Base-by-base conservation (phyloP, 108 stramenopile genomes). In the Nitzschia putrida region DNA sequence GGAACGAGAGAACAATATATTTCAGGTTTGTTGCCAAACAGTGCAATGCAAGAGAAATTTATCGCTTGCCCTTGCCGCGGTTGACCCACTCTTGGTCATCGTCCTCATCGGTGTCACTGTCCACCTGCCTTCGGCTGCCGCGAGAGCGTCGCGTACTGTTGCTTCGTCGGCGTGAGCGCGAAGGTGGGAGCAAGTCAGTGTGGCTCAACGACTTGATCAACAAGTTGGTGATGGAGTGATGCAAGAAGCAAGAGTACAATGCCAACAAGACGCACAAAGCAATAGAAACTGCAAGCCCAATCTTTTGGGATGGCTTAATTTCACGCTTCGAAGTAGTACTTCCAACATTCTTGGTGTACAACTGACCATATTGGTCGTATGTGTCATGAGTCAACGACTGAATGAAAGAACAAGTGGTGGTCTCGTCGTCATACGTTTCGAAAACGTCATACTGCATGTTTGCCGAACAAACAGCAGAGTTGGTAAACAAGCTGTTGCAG, bases 141-240 rank as follows among this genome's bases (percentile, higher is more conserved):
- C 37, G 57, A 7, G 57, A 59, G 23, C 61, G 52, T 6, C 53
- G 40, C 0, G 25, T 42, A 25, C 55, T 47, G 41, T 20, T 49
- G 24, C 64, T 64, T 57, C 25, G 53, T 22, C 49, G 24, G 25
- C 77, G 77, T n/a, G 69, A 52, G 8, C 74, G 64, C 4, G 79
- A 66, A 9, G 82, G 73, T 26, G 83, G 85, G 18, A 86, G 53
- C 69, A 81, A 66, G 41, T 83, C 81, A 20, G 73, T 68, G 64
- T 86, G 82, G 44, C 71, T 79, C 55, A 88, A 50, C 0, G 81
- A 80, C 50, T 81, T 77, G 66, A 88, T 74, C 26, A 84, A 58
- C 8, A 88, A 47, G 67, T 88, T 84, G 20, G 87, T 88, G 25
- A 88, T 85, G 53, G 80, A 53, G 64, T 82, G 82, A 47, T 88